Evolutionary conservation across 495 filamentous ascomycete genomes (phyloP).

Genomic region (Penicillium coprophilum): DNA sequence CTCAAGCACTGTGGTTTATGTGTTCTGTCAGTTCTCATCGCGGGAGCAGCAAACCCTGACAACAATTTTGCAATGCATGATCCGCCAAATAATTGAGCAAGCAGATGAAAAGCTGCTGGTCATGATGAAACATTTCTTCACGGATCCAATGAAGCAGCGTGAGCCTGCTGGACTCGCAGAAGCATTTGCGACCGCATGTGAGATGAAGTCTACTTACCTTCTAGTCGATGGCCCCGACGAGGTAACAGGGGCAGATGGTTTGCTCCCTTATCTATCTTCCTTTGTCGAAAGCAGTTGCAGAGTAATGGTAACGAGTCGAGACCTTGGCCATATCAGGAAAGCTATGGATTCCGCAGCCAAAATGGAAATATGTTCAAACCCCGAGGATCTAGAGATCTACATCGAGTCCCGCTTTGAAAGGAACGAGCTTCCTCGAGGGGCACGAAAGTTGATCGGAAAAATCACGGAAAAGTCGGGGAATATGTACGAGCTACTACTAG

Average conservation of each 20-base stretch:
- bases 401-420: not conserved
- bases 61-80: not conserved
- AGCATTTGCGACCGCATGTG: not conserved
- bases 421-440: not conserved
- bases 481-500: not conserved
- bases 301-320: not conserved
- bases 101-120: not conserved
- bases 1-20: not conserved
- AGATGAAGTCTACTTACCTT: not conserved
- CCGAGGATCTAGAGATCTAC: not conserved
- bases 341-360: not conserved
- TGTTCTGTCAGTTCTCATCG: not conserved
- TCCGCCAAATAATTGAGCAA: not conserved
- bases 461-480: not conserved
- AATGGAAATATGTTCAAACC: not conserved
- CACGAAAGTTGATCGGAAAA: not conserved
- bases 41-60: not conserved
- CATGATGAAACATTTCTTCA: not conserved
- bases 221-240: not conserved
- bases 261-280: not conserved
- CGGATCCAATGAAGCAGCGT: not conserved
- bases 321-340: not conserved
- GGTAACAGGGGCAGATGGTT: not conserved
- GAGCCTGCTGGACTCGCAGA: not conserved
- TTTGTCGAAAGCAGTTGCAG: not conserved